Base-by-base conservation (phyloP, 371 early-diverging fungal genomes). In the Cokeromyces recurvatus region DNA sequence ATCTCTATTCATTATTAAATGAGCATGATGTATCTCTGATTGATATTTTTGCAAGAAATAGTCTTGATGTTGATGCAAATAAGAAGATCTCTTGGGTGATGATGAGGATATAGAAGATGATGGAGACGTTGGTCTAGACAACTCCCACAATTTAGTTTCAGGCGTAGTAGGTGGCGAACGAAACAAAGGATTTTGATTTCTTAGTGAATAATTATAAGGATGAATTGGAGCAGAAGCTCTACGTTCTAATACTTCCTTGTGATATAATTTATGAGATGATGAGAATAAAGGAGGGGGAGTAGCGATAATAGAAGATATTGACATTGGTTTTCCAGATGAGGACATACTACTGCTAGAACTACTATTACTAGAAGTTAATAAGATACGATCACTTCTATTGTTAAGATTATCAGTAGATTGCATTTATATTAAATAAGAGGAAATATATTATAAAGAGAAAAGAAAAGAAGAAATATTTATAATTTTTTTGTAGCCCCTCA, bases 151-250 rank as follows among this genome's bases (percentile, higher is more conserved):
- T n/a, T n/a, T n/a, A n/a, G n/a, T n/a, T n/a, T n/a, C n/a, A 10
- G 68, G 68, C 14, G 69, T 57, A 22, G 62, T 57, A 22, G 65
- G 69, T 32, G 69, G 69, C 2, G 69, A 64, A 12, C 62, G 53
- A 23, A 67, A 50, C 7, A 41, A 45, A 17, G 39, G 14, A 31
- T 34, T n/a, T 4, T 9, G 14, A 9, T 9, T 5, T 9, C 14
- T 4, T 15, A 4, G 35, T 15, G 7, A n/a, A 34, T 55, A 40
- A 27, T 55, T 15, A 20, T 48, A 58, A 32, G 38, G 43, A 43
- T 53, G 47, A 35, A 44, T 40, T 12, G 54, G 49, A 22, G 55
- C 55, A 45, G 59, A 52, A 36, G 50, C 58, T 39, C 49, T 52
- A 16, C 49, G 53, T 17, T 58, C 48, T 49, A 57, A 51, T 7